phyloP scores from a whole-genome alignment of 2,329 filamentous ascomycete genomes.

The Exophiala bonariae region DNA sequence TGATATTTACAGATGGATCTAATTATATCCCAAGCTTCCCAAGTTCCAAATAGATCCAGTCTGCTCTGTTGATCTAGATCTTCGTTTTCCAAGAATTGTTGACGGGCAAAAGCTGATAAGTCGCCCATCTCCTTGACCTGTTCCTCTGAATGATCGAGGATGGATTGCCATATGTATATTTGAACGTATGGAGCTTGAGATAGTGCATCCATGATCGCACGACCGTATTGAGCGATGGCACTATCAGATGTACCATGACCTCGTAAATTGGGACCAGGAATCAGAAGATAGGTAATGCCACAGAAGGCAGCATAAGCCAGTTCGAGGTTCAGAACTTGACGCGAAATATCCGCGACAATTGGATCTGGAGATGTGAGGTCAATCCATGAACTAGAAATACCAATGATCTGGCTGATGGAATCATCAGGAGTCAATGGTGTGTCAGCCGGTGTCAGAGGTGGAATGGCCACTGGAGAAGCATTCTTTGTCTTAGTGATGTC shows the following conservation, averaged over 20 bases:
- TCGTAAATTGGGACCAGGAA: constrained; percentile 73
- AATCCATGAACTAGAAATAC: constrained; percentile 86
- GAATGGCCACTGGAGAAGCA: constrained; percentile 39
- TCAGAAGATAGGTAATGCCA: constrained; percentile 77
- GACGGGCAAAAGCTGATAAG: constrained; percentile 43
- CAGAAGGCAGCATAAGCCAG: constrained; percentile 95
- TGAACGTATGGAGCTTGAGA: constrained; percentile 73
- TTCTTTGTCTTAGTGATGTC: constrained; percentile 43
- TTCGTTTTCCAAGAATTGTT: constrained; percentile 37
- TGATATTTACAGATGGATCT: constrained; percentile 84
- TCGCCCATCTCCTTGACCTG: constrained; percentile 47
- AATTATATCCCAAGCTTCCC: constrained; percentile 93
- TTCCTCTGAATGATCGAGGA: constrained; percentile 71
- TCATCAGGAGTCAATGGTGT: constrained; percentile 75
- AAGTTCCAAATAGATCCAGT: constrained; percentile 73
- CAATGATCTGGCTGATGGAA: constrained; percentile 75
- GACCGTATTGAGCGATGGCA: constrained; percentile 71
- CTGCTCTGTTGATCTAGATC: constrained; percentile 43
- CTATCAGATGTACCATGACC: constrained; percentile 51
- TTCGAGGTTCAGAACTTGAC: constrained; percentile 86
- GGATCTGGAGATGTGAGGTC: constrained; percentile 83
- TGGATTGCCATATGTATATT: constrained; percentile 77
- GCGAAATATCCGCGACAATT: constrained; percentile 79
- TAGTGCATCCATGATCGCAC: constrained; percentile 79
- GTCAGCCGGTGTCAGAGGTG: constrained; percentile 43